Evolutionary conservation across 2,329 filamentous ascomycete species (phyloP), one percentile per base, ranked within the genome.

Genomic region (Cladosporium sp.): DNA sequence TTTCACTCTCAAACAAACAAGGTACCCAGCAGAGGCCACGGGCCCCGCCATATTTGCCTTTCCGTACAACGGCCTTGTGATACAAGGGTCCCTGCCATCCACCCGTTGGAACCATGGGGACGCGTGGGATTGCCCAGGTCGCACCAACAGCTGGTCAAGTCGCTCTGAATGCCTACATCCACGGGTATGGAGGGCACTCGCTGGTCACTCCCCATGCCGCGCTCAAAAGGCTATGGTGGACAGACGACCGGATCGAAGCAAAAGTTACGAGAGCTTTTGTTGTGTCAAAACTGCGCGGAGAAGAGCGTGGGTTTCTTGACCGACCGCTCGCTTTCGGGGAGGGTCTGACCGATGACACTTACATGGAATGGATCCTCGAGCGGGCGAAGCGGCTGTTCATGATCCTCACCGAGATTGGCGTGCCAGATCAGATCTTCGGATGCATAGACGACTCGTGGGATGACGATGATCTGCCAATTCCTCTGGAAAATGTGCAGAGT

Each of bases 391-490:
- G 88, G 56, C 81, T 92, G 46, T 93, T 92, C 72, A 80, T 93
- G 56, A 88, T 91, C 46, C 80, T 93, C 29, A 82, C 87, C 63
- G 89, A 92, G 71, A 80, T 92, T 28, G 88, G 87, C 35, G 83
- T 90, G 12, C 86, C 90, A 0, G 88, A 91, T 70, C 88, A 90
- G 74, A 92, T 93, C 67, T 93, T 93, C 72, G 86, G 86, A 50
- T 82, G 91, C 62, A 87, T 92, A 66, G 90, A 93, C 76, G 87
- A 90, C 72, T 89, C 88, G 26, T 92, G 89, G 89, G 89, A 91
- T 70, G 91, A 93, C 72, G 84, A 87, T 62, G 90, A 93, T 77
- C 80, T 93, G 50, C 91, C 91, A 5, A 82, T 93, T 57, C 81
- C 87, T 5, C 80, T 85, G 62, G 87, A 90, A 60, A 86, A 90